Conservation (phyloP, 352 stramenopile species). For the Peronosclerospora sorghi region DNA sequence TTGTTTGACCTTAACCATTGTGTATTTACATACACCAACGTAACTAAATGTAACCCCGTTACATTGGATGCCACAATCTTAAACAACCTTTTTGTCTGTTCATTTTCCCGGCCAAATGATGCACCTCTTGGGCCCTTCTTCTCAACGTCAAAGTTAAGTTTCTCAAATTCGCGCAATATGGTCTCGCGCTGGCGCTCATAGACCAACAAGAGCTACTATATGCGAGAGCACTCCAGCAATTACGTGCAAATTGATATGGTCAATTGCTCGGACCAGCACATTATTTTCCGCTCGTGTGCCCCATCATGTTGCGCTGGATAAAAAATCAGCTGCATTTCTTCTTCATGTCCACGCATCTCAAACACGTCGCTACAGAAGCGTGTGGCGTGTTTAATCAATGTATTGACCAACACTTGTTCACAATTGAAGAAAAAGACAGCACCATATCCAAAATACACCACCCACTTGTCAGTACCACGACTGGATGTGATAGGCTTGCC, state of each 20-base stretch:
- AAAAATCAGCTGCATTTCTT: conserved; percentile 62
- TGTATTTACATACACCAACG: no score
- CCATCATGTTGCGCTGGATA: conserved; percentile 60
- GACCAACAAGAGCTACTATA: conserved; percentile 92
- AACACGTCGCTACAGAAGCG: no score
- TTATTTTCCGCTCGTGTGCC: conserved; percentile 77
- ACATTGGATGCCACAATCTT: no score
- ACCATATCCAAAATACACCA: conserved; percentile 89
- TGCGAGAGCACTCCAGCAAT: conserved; percentile 93
- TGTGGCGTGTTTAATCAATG: conserved; percentile 61
- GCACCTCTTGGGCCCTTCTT: conserved; percentile 58
- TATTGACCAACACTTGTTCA: conserved; percentile 64
- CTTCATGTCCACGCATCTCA: conserved; percentile 68
- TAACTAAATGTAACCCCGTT: no score
- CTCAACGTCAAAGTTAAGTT: conserved; percentile 85
- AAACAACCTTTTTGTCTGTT: no score
- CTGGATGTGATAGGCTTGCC: conserved; percentile 47
- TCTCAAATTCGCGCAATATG: no score
- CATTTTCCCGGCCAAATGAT: no score
- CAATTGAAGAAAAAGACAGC: conserved; percentile 90
- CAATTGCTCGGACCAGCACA: conserved; percentile 66
- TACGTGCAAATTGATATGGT: conserved; percentile 83
- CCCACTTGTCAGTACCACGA: conserved; percentile 85
- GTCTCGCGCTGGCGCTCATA: conserved; percentile 94
- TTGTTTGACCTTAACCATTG: no score